Evolutionary conservation across 2,329 filamentous ascomycete species (phyloP).

Genomic region (Sclerotinia sclerotiorum): DNA sequence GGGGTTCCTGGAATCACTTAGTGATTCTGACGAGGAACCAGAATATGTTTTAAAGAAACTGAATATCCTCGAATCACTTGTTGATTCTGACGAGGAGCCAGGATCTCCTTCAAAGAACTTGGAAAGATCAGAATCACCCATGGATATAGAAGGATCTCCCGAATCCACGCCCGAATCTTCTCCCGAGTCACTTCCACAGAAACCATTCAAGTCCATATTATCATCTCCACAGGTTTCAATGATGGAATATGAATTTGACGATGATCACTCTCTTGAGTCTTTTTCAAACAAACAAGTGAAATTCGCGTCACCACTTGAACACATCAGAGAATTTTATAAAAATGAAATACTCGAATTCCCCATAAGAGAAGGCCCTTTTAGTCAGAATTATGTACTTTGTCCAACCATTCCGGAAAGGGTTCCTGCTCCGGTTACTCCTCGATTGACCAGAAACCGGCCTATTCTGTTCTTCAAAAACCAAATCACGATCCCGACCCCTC

Average conservation of each 20-base stretch:
- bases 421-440: not conserved
- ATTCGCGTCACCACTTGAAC: not conserved
- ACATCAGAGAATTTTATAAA: too few relatives aligned
- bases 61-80: not conserved
- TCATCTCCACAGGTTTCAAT: not conserved
- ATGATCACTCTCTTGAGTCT: not conserved
- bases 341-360: not conserved
- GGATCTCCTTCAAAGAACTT: not conserved
- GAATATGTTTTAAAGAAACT: not conserved
- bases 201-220: not conserved
- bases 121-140: not conserved
- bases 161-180: not conserved
- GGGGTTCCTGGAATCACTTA: not conserved
- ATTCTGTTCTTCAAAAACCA: not conserved
- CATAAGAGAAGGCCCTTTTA: not conserved
- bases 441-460: not conserved
- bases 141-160: not conserved
- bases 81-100: not conserved
- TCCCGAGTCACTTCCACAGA: not conserved
- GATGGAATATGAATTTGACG: not conserved
- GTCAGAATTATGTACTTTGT: not conserved
- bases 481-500: fast-evolving
- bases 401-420: not conserved
- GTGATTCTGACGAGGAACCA: not conserved
- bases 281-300: not conserved